Base-by-base conservation (phyloP, 2,329 filamentous ascomycete genomes). In the Alternaria longipes region DNA sequence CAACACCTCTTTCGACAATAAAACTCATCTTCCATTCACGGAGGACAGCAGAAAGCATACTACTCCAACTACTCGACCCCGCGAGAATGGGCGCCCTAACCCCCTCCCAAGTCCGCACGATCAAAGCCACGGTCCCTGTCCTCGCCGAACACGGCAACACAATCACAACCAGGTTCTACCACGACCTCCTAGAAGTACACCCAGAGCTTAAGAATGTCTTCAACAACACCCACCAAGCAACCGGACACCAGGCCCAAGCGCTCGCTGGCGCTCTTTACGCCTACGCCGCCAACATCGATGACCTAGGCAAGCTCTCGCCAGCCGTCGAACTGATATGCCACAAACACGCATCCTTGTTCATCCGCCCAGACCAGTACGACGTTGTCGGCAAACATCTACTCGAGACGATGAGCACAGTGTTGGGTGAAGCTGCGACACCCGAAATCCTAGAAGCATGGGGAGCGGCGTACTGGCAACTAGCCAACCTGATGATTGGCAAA, bases 91-190 rank as follows among this genome's bases (percentile, higher is more conserved):
- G 69, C 28, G 34, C 85, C 59, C 81, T 92, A 60, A 89, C 89
- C 11, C 80, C 84, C 26, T 81, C 84, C 50, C 89, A 93, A 80
- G 83, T 86, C 59, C 80, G 84, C 53, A 84, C 90, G 71, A 88
- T 93, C 78, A 89, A 88, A 77, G 84, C 88, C 53, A 93, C 91
- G 6, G 86, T 91, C 60, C 91, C 91, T 2, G 84, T 89, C 34
- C 84, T 93, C 3, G 84, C 84, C 22, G 83, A 89, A 63, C 87
- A 92, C 73, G 91, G 91, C 73, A 84, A 85, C 64, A 82, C 84
- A 63, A 91, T 93, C 76, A 89, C 90, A 6, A 84, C 83, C n/a
- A 84, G 85, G 66, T 93, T 94, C 81, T 93, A 94, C 82, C 82
- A 83, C 63, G 88, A 87, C 72, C 86, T 93, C 82, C 81, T 93